A percentile compares a stretch with the other conserved stretches of the same genome.
Conservation (phyloP, 2,329 filamentous ascomycete species). For the Aureobasidium sp. region DNA sequence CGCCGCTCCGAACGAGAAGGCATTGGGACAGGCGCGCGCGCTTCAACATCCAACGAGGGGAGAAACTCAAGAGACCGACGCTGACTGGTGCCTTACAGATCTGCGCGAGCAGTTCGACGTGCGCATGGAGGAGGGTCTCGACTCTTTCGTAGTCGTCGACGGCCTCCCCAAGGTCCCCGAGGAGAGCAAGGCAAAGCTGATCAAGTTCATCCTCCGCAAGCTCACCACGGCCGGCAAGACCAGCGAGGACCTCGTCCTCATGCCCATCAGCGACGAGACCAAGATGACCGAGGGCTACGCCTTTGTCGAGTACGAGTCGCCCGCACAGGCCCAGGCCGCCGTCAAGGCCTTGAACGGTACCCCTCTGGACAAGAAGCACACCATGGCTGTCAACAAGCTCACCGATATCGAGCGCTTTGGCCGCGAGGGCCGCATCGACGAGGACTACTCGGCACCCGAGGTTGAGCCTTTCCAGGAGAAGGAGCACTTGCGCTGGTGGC, state of each 20-base stretch:
- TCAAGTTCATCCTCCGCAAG: slow-evolving; percentile 95
- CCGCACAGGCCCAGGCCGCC: slow-evolving; percentile 82
- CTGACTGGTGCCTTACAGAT: slow-evolving; percentile 44
- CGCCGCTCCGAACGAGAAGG: slow-evolving; percentile 17
- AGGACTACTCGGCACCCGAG: slow-evolving; percentile 76
- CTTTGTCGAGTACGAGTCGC: slow-evolving; percentile 91
- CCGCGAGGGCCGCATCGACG: slow-evolving; percentile 85
- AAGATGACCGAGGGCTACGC: slow-evolving; percentile 86
- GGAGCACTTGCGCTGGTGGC: slow-evolving; percentile 90
- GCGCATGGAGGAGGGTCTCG: slow-evolving; percentile 88
- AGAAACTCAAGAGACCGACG: not conserved
- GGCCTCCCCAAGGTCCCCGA: slow-evolving; percentile 83
- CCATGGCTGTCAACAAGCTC: slow-evolving; percentile 90
- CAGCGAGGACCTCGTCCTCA: slow-evolving; percentile 80
- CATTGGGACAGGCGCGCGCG: not conserved
- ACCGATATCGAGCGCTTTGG: slow-evolving; percentile 97
- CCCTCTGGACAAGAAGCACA: slow-evolving; percentile 95
- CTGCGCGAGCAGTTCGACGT: slow-evolving; percentile 92
- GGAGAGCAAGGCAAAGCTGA: slow-evolving; percentile 85
- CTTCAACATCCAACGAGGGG: not conserved
- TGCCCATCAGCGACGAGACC: slow-evolving; percentile 78
- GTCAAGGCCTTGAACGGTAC: slow-evolving; percentile 81
- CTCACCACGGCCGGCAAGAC: slow-evolving; percentile 78
- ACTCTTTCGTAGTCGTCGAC: slow-evolving; percentile 94
- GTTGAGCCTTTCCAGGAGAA: slow-evolving; percentile 83